Conservation (phyloP, 1,284 basidiomycete species). For the Cryptococcus maquisensis region DNA sequence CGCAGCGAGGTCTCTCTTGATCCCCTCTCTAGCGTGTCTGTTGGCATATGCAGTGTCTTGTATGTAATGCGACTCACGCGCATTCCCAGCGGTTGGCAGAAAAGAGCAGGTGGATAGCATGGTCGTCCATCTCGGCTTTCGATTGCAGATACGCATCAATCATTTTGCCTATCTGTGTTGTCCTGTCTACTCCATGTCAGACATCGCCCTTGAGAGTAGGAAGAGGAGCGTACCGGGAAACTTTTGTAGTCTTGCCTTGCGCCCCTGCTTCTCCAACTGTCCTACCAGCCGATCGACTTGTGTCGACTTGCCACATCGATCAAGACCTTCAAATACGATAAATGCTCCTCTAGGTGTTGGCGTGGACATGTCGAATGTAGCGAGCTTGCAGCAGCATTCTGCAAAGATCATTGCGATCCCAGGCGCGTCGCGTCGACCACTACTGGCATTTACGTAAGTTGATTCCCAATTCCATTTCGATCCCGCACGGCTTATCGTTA, state of each 20-base stretch:
- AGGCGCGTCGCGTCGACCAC: no score
- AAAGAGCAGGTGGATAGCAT: constrained; percentile 89
- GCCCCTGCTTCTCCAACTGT: constrained; percentile 48
- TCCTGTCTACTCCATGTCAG: constrained; percentile 62
- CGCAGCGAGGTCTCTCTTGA: constrained; percentile 58
- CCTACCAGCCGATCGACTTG: constrained; percentile 64
- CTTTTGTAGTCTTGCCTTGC: constrained; percentile 56
- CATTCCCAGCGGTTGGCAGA: constrained; percentile 96
- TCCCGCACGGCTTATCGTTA: no score
- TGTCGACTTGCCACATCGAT: constrained; percentile 86
- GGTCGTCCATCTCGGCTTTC: constrained; percentile 81
- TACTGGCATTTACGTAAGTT: no score
- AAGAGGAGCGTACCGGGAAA: constrained; percentile 68
- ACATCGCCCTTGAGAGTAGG: neutral
- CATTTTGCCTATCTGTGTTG: constrained; percentile 85
- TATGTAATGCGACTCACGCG: constrained; percentile 57
- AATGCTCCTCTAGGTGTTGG: constrained; percentile 59
- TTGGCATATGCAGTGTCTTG: neutral
- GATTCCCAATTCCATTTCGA: no score
- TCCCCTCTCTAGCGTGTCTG: constrained; percentile 55
- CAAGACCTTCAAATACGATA: constrained; percentile 90
- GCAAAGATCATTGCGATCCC: no score
- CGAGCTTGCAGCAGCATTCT: no score
- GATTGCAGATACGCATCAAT: constrained; percentile 88
- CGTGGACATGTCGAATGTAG: neutral